Conservation (phyloP, 2,329 filamentous ascomycete species). For the Aspergillus alliaceus region DNA sequence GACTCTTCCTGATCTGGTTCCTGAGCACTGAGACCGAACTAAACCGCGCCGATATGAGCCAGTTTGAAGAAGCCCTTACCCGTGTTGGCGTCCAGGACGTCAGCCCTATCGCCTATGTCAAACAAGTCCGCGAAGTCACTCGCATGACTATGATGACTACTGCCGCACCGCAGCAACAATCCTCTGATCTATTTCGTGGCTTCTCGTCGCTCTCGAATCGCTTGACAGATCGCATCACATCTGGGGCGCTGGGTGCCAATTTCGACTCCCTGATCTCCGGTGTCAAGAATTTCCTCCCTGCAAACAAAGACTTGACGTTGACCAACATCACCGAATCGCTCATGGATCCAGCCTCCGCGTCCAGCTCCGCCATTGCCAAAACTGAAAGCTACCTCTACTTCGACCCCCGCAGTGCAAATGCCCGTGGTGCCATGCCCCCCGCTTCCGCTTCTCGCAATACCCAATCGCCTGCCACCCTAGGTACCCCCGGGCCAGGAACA, state of each 20-base stretch:
- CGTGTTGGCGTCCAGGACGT: conserved; percentile 70
- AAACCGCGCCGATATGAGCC: conserved; percentile 75
- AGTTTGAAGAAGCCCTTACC: conserved; percentile 81
- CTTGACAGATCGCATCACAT: conserved; percentile 90
- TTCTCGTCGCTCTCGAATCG: conserved; percentile 91
- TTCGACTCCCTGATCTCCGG: conserved; percentile 93
- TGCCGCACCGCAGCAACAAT: conserved; percentile 62
- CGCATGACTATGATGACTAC: conserved; percentile 98
- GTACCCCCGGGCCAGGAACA: conserved; percentile 61
- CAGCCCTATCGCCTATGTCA: conserved; percentile 78
- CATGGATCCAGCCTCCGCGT: conserved; percentile 91
- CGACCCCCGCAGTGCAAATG: conserved; percentile 89
- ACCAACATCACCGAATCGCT: conserved; percentile 98
- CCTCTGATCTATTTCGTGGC: conserved; percentile 79
- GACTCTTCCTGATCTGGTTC: conserved; percentile 96
- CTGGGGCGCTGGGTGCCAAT: conserved; percentile 81
- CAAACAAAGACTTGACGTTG: conserved; percentile 89
- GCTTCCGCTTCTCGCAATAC: conserved; percentile 57
- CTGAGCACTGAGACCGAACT: conserved; percentile 90
- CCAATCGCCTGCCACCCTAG: conserved; percentile 45
- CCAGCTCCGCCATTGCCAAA: conserved; percentile 89
- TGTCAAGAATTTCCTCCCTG: conserved; percentile 97
- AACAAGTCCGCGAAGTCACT: conserved; percentile 88
- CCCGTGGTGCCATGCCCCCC: conserved; percentile 85
- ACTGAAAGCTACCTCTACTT: conserved; percentile 98